phyloP scores from a whole-genome alignment of 495 filamentous ascomycete genomes.

The Neurospora pannonica region DNA sequence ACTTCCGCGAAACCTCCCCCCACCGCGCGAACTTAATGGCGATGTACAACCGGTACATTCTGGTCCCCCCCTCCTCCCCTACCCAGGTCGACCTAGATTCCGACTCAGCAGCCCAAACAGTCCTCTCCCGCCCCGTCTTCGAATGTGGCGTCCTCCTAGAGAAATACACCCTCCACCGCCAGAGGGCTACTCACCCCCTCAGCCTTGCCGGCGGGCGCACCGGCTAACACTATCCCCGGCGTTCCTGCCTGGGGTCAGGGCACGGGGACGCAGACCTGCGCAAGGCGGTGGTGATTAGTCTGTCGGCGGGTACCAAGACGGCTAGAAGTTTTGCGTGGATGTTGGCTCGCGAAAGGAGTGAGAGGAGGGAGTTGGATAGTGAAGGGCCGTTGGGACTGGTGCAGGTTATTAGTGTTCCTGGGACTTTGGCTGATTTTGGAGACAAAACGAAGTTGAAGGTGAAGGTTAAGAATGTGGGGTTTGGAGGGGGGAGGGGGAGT shows the following conservation, averaged over 20 bases:
- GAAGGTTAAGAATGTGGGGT: background rate
- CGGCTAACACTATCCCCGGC: background rate
- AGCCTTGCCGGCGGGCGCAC: background rate
- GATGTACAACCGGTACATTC: slow-evolving; percentile 4
- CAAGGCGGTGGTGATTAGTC: background rate
- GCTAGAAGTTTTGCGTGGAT: background rate
- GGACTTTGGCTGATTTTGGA: background rate
- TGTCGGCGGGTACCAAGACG: slow-evolving; percentile 1
- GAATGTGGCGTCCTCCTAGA: background rate
- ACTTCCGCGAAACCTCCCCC: background rate
- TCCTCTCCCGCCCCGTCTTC: background rate
- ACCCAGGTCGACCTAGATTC: background rate
- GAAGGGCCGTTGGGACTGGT: background rate
- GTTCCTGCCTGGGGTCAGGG: background rate
- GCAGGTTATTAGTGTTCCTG: slow-evolving; percentile 2
- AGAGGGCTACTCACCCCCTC: background rate
- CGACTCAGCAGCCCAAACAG: background rate
- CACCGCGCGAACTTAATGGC: background rate
- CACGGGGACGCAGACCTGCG: background rate
- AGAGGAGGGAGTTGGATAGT: background rate
- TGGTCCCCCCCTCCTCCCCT: too few species aligned
- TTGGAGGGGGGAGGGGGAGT: background rate
- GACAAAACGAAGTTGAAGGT: background rate
- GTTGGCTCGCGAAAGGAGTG: background rate
- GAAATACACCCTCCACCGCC: background rate